Conservation (phyloP, 2,329 filamentous ascomycete species). For the Mollisia scopiformis region DNA sequence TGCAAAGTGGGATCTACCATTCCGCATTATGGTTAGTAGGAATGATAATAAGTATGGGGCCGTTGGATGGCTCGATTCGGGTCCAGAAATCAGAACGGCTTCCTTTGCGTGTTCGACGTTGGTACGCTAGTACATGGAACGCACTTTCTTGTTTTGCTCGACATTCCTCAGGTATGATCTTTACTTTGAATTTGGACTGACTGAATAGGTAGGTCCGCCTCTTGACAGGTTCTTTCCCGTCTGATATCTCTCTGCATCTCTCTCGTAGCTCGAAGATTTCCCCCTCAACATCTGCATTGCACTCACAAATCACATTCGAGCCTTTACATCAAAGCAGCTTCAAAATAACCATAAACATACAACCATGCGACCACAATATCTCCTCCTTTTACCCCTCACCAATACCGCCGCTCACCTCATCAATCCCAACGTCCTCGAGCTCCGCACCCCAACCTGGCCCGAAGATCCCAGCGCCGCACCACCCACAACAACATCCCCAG, state of each 20-base stretch:
- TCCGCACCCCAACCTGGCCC: slow-evolving; percentile 7
- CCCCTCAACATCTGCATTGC: slow-evolving; percentile 6
- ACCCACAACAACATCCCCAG: slow-evolving; percentile 1
- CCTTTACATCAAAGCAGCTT: slow-evolving; percentile 12
- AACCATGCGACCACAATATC: slow-evolving; percentile 6
- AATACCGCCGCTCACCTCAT: background rate
- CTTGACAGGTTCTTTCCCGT: background rate
- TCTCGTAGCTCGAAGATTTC: background rate
- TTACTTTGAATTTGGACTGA: background rate
- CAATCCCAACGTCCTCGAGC: background rate
- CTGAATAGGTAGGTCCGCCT: background rate
- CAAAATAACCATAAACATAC: slow-evolving; percentile 10
- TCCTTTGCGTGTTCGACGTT: background rate
- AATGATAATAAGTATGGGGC: too few species aligned
- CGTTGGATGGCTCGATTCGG: too few species aligned
- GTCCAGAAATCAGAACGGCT: too few species aligned
- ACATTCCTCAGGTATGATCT: too few species aligned
- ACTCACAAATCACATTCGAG: slow-evolving; percentile 7
- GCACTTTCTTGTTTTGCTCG: too few species aligned
- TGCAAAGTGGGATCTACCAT: too few species aligned
- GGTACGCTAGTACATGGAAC: background rate
- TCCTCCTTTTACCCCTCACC: slow-evolving; percentile 2
- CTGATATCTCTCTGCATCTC: background rate
- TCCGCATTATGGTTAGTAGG: too few species aligned
- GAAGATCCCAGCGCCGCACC: slow-evolving; percentile 5